Conservation (phyloP, 192 early-diverging fungal genomes). For the Piromyces finnis region DNA sequence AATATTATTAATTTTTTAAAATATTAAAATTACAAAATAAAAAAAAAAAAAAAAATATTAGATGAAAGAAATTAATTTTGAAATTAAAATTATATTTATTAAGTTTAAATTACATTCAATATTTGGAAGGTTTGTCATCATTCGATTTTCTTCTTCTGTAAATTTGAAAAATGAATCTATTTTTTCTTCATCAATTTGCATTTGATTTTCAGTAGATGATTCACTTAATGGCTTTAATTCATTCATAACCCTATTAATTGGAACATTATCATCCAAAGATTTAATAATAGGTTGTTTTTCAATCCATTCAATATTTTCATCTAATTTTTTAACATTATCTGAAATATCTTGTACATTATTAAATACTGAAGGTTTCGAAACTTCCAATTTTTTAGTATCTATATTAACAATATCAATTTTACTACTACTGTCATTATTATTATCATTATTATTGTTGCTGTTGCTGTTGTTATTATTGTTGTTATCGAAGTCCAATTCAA, state of each 20-base stretch:
- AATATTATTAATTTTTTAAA: too few species aligned
- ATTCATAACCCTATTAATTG: background rate
- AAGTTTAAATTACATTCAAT: conserved; percentile 38
- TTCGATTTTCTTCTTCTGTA: conserved; percentile 43
- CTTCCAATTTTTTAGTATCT: background rate
- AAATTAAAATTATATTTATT: too few species aligned
- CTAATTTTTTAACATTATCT: background rate
- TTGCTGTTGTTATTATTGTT: too few species aligned
- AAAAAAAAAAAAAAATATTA: background rate
- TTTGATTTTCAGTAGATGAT: background rate
- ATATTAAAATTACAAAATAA: background rate
- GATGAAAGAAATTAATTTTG: too few species aligned
- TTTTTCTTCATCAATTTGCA: background rate
- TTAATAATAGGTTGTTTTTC: background rate
- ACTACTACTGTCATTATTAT: background rate
- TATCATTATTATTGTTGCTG: too few species aligned
- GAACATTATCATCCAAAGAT: background rate
- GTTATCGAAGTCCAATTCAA: background rate
- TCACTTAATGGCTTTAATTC: conserved; percentile 1
- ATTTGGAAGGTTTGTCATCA: conserved; percentile 62
- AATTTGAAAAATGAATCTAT: conserved; percentile 22
- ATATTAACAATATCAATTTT: background rate
- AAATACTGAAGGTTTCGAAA: background rate
- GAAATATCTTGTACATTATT: background rate
- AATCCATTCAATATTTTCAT: background rate